Evolutionary conservation across 148 eudicot species (phyloP).

Genomic region (Rhododendron ferrugineum): DNA sequence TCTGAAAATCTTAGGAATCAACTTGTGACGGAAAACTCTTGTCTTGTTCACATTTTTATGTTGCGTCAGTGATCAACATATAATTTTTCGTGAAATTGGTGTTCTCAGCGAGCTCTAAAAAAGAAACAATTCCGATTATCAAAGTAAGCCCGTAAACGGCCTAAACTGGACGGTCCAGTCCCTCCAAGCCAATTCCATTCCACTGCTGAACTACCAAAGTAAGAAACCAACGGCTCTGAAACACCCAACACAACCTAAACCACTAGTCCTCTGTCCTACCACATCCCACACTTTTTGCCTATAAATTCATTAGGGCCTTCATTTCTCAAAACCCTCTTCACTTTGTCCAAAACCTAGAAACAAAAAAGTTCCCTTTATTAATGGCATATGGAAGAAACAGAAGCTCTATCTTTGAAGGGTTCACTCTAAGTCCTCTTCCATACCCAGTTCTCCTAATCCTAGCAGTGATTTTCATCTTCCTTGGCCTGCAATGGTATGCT

Average conservation of each 20-base stretch:
- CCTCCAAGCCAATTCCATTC: not conserved
- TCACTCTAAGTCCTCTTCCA: slow-evolving; percentile 66
- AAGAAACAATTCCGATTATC: not conserved
- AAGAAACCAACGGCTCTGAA: slow-evolving; percentile 3
- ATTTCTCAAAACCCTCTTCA: not conserved
- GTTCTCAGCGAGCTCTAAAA: not conserved
- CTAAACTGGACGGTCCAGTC: not conserved
- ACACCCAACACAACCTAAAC: not conserved
- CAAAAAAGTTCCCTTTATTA: not conserved
- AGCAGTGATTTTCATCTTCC: slow-evolving; percentile 42
- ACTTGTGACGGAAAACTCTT: too few species aligned
- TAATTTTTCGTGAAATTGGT: too few species aligned
- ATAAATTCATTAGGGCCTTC: not conserved
- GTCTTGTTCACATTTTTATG: too few species aligned
- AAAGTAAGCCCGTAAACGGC: not conserved
- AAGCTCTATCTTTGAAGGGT: slow-evolving; percentile 43
- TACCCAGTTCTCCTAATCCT: slow-evolving; percentile 61
- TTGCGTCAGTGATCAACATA: not conserved
- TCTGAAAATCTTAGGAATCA: too few species aligned
- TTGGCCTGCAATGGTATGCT: slow-evolving; percentile 47
- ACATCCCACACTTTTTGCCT: not conserved
- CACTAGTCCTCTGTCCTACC: not conserved
- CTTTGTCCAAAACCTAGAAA: not conserved
- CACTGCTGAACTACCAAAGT: not conserved
- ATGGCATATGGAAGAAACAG: slow-evolving; percentile 22